Base-by-base conservation (phyloP, 1,139 yeast species). In the Blastobotrys ciferrii region DNA sequence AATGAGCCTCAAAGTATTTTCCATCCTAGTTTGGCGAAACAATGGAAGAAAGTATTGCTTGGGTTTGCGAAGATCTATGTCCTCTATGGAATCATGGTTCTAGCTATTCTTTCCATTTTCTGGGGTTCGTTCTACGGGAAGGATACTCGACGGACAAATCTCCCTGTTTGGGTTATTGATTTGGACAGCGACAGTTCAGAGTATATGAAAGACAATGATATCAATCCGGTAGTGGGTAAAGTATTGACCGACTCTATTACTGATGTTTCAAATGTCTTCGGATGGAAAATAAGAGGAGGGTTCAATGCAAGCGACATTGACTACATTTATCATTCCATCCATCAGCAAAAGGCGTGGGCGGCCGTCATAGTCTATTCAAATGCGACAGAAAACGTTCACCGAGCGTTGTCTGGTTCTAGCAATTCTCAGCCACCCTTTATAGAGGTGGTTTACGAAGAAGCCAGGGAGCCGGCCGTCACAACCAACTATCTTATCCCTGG, bases 111-210 rank as follows among this genome's bases (percentile, higher is more conserved):
- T 51, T 73, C 82, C 3, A 64, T 82, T 14, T 82, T 78, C 59
- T 81, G 86, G 85, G 87, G 84, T 1, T 68, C 84, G 1, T 66
- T 75, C 58, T 81, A 70, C 59, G 53, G 69, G 20, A 65, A 86
- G 45, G 54, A 54, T 1, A 51, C 56, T 4, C 62, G 82, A 20
- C 62, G 65, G 32, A 58, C 58, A 9, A 73, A 78, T 53, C 61
- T 81, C 53, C 65, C 70, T 18, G 66, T 76, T 60, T 63, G 77
- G 47, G 75, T 82, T 32, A 74, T 75, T 19, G 64, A 74, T 46
- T 78, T 75, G 51, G 82, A 80, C 53, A 58, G 61, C 1, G 58
- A 63, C 18, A 50, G 55, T 13, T 47, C 53, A 3, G 37, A 52
- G 14, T 58, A 61, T 38, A 69, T 49, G 31, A 23, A 20, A 12